Percentiles rank a stretch among this genome's conserved stretches.
Conservation (phyloP, 495 filamentous ascomycete genomes). For the Thermothielavioides terrestris region DNA sequence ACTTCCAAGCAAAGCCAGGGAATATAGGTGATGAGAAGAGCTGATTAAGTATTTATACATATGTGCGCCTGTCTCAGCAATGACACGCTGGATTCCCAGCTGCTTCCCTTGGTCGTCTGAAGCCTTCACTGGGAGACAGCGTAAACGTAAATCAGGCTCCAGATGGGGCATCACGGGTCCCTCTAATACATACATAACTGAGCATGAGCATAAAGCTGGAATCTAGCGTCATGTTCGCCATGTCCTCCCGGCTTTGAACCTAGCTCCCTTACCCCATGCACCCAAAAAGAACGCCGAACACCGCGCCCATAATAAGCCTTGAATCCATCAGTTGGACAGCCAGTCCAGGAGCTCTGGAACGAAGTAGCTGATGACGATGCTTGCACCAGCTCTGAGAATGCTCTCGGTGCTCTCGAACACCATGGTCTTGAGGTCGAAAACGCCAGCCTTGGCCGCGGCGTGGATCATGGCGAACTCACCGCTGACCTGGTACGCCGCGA, state of each 20-base stretch:
- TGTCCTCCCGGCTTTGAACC: not conserved
- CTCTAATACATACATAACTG: not conserved
- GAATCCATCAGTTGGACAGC: conserved; percentile 39
- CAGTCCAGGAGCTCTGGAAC: conserved; percentile 89
- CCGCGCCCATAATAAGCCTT: conserved; percentile 7
- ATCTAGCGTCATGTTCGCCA: not conserved
- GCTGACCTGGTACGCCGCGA: conserved; percentile 93
- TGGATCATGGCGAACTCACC: conserved; percentile 99
- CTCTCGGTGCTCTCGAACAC: conserved; percentile 89
- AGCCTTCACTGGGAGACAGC: too few species aligned
- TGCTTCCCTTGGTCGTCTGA: too few species aligned
- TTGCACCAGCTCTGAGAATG: conserved; percentile 85
- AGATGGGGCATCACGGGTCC: too few species aligned
- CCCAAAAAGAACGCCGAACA: conserved; percentile 13
- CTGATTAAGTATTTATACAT: too few species aligned
- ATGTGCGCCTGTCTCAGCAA: too few species aligned
- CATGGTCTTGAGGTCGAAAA: conserved; percentile 96
- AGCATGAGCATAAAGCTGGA: not conserved
- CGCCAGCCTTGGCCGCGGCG: conserved; percentile 87
- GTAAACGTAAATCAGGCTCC: too few species aligned
- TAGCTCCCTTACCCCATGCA: not conserved
- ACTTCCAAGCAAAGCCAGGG: too few species aligned
- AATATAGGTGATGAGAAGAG: too few species aligned
- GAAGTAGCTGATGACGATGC: conserved; percentile 89
- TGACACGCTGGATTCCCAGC: too few species aligned